These are phyloP conservation scores for Albifimbria verrucaria DNA, from an alignment of 2,329 filamentous ascomycete species.

Conservation along the genomic window DNA sequence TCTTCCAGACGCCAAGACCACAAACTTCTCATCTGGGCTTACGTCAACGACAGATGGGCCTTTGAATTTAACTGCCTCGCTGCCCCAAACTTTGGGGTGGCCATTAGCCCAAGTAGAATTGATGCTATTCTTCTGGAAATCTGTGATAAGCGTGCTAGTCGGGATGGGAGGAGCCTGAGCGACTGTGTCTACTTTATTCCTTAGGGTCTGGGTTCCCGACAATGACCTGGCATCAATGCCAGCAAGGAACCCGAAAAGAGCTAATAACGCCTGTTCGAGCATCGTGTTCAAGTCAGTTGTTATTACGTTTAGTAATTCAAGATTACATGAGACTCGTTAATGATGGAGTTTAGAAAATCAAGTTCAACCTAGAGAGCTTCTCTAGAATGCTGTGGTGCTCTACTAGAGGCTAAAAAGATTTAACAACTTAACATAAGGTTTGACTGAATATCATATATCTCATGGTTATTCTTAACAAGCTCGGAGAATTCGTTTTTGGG, in stretches of 20 bases:
- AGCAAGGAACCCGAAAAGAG: background rate
- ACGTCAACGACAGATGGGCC: background rate
- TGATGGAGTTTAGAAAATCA: background rate
- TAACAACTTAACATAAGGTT: background rate
- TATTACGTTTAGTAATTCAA: background rate
- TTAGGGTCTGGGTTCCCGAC: background rate
- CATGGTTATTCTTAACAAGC: background rate
- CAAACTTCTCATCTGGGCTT: background rate
- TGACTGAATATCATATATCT: background rate
- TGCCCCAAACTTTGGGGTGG: background rate
- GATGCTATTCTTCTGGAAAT: background rate
- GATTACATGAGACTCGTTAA: background rate
- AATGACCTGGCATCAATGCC: background rate
- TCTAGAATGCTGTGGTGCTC: too few relatives aligned
- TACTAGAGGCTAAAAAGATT: background rate
- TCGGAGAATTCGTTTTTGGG: background rate
- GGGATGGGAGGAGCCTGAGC: background rate
- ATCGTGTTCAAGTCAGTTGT: background rate
- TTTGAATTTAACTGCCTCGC: background rate
- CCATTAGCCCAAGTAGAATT: background rate
- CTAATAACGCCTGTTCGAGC: background rate
- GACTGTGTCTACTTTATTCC: background rate
- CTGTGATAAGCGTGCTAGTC: background rate
- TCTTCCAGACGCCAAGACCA: background rate
- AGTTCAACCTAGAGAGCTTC: too few relatives aligned